phyloP scores from a whole-genome alignment of 2,329 filamentous ascomycete species.

The Trichoderma gracile region DNA sequence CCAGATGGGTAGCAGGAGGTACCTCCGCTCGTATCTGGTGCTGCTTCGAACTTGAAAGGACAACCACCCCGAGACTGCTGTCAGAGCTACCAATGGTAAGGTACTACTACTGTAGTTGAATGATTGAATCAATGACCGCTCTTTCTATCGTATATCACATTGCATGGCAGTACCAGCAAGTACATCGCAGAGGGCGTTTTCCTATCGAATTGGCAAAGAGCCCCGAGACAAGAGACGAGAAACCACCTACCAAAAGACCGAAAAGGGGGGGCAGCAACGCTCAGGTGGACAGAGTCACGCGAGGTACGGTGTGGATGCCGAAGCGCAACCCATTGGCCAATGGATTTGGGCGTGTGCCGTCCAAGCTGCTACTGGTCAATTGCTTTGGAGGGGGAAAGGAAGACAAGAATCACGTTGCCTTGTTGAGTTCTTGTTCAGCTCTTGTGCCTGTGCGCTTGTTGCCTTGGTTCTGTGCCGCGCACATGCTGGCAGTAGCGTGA shows the following conservation, averaged over 20 bases:
- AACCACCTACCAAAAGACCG: neutral
- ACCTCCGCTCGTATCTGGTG: no score
- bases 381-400: neutral
- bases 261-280: slow-evolving; percentile 2
- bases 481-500: no score
- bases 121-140: neutral
- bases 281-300: slow-evolving; percentile 26
- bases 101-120: neutral
- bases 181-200: neutral
- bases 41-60: no score
- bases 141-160: neutral
- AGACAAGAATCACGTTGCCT: neutral
- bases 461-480: no score
- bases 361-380: slow-evolving; percentile 24
- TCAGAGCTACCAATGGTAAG: neutral
- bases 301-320: slow-evolving; percentile 24
- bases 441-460: no score
- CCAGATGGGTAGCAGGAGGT: no score
- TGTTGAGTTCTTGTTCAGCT: neutral
- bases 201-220: neutral
- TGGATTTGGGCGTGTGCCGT: slow-evolving; percentile 13
- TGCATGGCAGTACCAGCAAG: neutral
- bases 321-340: slow-evolving; percentile 25
- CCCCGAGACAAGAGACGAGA: neutral
- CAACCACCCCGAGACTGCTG: neutral